These are phyloP conservation scores for Teunomyces atbi DNA, from an alignment of 805 yeast species.

Conservation along the genomic window DNA sequence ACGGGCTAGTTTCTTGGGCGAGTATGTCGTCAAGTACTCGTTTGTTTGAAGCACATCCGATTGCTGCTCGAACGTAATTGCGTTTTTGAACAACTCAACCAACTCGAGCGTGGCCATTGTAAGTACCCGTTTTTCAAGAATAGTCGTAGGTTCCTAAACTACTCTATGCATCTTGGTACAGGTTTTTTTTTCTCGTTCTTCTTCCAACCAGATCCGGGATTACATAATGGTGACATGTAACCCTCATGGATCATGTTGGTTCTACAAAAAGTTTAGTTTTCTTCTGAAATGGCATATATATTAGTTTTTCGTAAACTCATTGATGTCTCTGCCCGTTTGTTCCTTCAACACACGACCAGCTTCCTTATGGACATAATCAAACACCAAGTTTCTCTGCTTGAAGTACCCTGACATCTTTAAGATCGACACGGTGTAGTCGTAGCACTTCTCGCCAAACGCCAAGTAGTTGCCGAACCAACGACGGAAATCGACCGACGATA, in stretches of 20 bases:
- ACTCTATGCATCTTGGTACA: slow-evolving; percentile 29
- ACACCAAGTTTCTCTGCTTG: slow-evolving; percentile 39
- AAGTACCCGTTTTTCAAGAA: slow-evolving; percentile 31
- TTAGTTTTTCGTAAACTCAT: slow-evolving; percentile 13
- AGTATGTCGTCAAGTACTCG: slow-evolving; percentile 28
- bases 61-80: slow-evolving; percentile 37
- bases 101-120: slow-evolving; percentile 14
- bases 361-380: slow-evolving; percentile 34
- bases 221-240: not conserved
- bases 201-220: not conserved
- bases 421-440: slow-evolving; percentile 45
- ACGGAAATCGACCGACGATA: slow-evolving; percentile 48
- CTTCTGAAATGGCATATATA: not conserved
- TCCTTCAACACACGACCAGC: slow-evolving; percentile 28
- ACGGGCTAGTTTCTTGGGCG: slow-evolving; percentile 65
- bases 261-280: not conserved
- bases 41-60: slow-evolving; percentile 35
- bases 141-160: slow-evolving; percentile 8
- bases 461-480: slow-evolving; percentile 53
- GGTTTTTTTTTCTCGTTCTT: not conserved
- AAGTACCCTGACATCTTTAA: slow-evolving; percentile 53
- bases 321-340: slow-evolving; percentile 28
- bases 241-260: not conserved
- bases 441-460: slow-evolving; percentile 59
- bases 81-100: slow-evolving; percentile 24